Evolutionary conservation across 2,329 filamentous ascomycete genomes (phyloP).

Genomic region (Tolypocladium nubicola): DNA sequence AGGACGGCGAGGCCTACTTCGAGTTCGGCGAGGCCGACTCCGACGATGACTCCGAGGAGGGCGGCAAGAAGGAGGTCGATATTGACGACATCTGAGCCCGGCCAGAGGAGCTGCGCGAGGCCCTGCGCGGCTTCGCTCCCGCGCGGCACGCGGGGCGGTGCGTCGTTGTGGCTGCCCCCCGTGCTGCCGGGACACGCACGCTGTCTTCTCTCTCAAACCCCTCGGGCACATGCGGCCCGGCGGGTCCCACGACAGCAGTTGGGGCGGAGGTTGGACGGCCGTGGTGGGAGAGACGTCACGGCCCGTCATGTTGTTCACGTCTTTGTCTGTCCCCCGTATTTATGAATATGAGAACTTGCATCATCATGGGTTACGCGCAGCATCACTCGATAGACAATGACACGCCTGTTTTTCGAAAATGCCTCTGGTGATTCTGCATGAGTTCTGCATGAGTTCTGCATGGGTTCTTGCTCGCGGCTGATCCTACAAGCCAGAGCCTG

Average conservation of each 20-base stretch:
- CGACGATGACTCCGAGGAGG: slow-evolving; percentile 42
- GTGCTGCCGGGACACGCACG: slow-evolving; percentile 21
- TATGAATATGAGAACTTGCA: slow-evolving; percentile 15
- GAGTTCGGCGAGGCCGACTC: slow-evolving; percentile 94
- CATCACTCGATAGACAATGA: slow-evolving; percentile 14
- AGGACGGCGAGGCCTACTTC: slow-evolving; percentile 93
- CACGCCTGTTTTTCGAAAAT: slow-evolving; percentile 10
- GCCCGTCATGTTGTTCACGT: slow-evolving; percentile 19
- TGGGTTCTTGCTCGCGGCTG: not conserved
- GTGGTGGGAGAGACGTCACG: slow-evolving; percentile 55
- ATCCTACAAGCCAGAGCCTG: not conserved
- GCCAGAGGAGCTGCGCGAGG: not conserved
- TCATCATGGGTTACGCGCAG: slow-evolving; percentile 9
- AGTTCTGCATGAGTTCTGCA: slow-evolving; percentile 1
- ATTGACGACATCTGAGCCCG: slow-evolving; percentile 80
- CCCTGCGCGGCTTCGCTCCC: not conserved
- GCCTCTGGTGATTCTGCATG: slow-evolving; percentile 3
- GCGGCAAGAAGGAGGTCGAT: slow-evolving; percentile 68
- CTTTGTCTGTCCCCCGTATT: slow-evolving; percentile 11
- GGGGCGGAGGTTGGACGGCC: slow-evolving; percentile 26
- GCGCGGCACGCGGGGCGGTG: not conserved
- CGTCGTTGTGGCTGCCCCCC: not conserved
- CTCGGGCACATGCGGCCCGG: slow-evolving; percentile 6
- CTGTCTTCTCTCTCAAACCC: slow-evolving; percentile 58
- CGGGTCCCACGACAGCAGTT: slow-evolving; percentile 36